Evolutionary conservation across 192 early-diverging fungal genomes (phyloP), one percentile per base, ranked within the genome.

Genomic region (Umbelopsis isabellina): DNA sequence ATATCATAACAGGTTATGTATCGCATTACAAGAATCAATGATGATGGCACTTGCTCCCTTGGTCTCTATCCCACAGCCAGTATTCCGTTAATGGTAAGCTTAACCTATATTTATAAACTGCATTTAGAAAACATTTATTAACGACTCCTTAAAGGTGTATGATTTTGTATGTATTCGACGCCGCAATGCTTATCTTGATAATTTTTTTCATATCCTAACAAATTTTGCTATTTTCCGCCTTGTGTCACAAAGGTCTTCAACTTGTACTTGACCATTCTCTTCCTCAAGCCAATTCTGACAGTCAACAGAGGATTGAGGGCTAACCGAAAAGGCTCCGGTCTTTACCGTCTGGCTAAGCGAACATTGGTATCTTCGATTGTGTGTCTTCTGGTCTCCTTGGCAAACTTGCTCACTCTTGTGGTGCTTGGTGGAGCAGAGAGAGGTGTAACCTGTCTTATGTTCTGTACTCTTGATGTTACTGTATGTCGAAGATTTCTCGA

Each of bases 381-480:
- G 11, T 76, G 80, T 4, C 49, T 86, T 15, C 11, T 79, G n/a
- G 67, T 76, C 35, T 82, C 80, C 18, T 72, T 79, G 4, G 67
- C 52, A 16, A 86, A 86, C 66, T 65, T 83, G 2, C 69, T 86
- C 20, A 52, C 78, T 0, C 58, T 86, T 3, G 74, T 86, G 1
- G 18, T 76, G 11, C 75, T 77, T 53, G 49, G 76, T 51, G 84
- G 84, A n/a, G 70, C 77, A 15, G 76, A 83, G 35, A 69, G 82
- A 30, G 84, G 84, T 22, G 30, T 83, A n/a, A 67, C 83, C 9
- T 86, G 84, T 61, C 50, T 86, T 9, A 77, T 80, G 8, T 78
- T 72, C 12, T 86, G 84, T 51, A 86, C 80, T 0, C 61, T 82
- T 0, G 84, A 86, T 73, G 84, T 86, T 15, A 86, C 84, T 1